Evolutionary conservation across 306 rosid genomes (phyloP).

Genomic region (Prosopis cineraria): DNA sequence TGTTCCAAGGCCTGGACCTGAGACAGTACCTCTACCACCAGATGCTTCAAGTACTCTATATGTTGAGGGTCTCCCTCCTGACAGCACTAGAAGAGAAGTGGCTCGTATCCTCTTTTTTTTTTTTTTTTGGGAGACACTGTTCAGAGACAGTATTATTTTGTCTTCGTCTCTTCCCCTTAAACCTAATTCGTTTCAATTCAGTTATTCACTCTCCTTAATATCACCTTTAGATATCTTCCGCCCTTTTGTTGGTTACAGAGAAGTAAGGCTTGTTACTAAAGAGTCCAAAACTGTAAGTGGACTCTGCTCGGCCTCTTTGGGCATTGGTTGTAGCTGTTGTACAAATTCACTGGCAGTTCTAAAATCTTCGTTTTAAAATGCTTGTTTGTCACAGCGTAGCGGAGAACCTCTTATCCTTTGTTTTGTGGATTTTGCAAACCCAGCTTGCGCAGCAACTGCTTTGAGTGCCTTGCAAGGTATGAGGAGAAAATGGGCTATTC

Average conservation of each 20-base stretch:
- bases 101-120: constrained; percentile 94
- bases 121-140: too few relatives aligned
- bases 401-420: constrained; percentile 91
- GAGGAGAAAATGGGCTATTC: neutral
- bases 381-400: constrained; percentile 73
- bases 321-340: neutral
- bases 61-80: constrained; percentile 92
- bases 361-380: constrained; percentile 29
- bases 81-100: constrained; percentile 82
- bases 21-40: constrained; percentile 74
- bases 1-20: constrained; percentile 66
- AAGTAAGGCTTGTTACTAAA: constrained; percentile 87
- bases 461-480: constrained; percentile 92
- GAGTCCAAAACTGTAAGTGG: constrained; percentile 82
- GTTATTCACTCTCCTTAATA: constrained; percentile 44
- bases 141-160: neutral
- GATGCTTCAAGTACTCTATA: constrained; percentile 92
- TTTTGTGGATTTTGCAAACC: constrained; percentile 83
- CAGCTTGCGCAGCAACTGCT: constrained; percentile 93
- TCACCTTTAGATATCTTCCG: constrained; percentile 74
- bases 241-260: constrained; percentile 95
- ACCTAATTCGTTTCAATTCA: neutral
- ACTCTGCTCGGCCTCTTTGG: constrained; percentile 16
- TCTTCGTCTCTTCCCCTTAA: constrained; percentile 18
- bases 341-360: constrained; percentile 25